Conservation (phyloP, 2,329 filamentous ascomycete species). For the Fusarium poae region DNA sequence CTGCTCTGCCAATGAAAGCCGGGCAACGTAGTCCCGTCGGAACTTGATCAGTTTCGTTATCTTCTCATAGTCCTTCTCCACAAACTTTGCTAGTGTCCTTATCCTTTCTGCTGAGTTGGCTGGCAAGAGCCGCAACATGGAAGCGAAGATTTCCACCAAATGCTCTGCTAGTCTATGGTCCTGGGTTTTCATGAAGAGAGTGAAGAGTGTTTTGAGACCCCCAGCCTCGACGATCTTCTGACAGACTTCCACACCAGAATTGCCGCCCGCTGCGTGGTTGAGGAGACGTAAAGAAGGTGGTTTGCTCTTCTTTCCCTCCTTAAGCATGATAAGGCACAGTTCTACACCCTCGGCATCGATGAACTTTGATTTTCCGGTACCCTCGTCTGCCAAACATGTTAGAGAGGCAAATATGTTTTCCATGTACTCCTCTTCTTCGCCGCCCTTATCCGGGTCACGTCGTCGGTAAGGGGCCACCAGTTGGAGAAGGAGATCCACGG, state of each 20-base stretch:
- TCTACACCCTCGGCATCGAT: slow-evolving; percentile 93
- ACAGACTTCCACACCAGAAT: slow-evolving; percentile 72
- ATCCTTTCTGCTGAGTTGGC: slow-evolving; percentile 83
- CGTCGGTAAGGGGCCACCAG: slow-evolving; percentile 87
- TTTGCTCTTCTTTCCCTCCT: slow-evolving; percentile 88
- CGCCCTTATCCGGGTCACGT: slow-evolving; percentile 85
- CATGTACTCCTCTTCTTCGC: slow-evolving; percentile 93
- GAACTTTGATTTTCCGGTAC: slow-evolving; percentile 82
- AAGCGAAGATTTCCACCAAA: slow-evolving; percentile 85
- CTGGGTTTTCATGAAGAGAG: slow-evolving; percentile 86
- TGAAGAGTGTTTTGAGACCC: slow-evolving; percentile 87
- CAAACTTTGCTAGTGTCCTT: slow-evolving; percentile 89
- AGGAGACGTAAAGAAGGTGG: slow-evolving; percentile 81
- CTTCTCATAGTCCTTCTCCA: slow-evolving; percentile 95
- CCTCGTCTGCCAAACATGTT: slow-evolving; percentile 82
- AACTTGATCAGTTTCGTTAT: slow-evolving; percentile 77
- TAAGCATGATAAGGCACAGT: slow-evolving; percentile 90
- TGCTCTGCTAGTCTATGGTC: slow-evolving; percentile 81
- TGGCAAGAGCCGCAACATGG: slow-evolving; percentile 82
- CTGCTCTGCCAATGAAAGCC: slow-evolving; percentile 70
- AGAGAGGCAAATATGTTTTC: slow-evolving; percentile 93
- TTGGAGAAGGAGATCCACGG: slow-evolving; percentile 84
- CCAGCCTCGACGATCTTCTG: slow-evolving; percentile 83
- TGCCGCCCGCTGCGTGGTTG: slow-evolving; percentile 78
- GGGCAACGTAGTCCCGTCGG: slow-evolving; percentile 75